phyloP scores from a whole-genome alignment of 2,329 filamentous ascomycete genomes.

The Epichloe coenophiala region DNA sequence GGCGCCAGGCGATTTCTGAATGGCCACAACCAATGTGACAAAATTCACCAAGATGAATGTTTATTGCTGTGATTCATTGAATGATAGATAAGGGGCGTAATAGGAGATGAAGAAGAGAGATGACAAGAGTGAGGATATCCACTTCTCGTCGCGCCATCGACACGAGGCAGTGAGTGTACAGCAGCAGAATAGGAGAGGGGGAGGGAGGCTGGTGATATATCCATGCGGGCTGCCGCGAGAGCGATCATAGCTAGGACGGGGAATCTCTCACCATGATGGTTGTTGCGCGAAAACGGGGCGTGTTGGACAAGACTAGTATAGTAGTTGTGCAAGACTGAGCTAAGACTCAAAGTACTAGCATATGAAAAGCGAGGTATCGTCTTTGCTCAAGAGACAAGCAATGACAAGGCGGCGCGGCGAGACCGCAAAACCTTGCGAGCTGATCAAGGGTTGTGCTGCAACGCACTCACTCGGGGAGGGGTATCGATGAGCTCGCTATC shows the following conservation, averaged over 20 bases:
- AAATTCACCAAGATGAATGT: background rate
- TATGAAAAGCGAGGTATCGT: slow-evolving; percentile 21
- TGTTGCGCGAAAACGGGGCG: slow-evolving; percentile 23
- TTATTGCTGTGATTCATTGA: background rate
- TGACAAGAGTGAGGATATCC: slow-evolving; percentile 10
- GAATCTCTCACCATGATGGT: slow-evolving; percentile 35
- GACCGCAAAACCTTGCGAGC: slow-evolving; percentile 5
- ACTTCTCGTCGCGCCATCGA: slow-evolving; percentile 1
- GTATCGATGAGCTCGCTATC: slow-evolving; percentile 17
- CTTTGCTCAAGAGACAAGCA: slow-evolving; percentile 21
- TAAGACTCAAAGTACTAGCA: slow-evolving; percentile 23
- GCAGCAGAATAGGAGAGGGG: slow-evolving; percentile 14
- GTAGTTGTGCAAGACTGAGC: slow-evolving; percentile 17
- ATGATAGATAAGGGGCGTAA: background rate
- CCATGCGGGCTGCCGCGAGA: slow-evolving; percentile 30
- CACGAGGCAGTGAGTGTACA: background rate
- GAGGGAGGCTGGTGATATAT: slow-evolving; percentile 27
- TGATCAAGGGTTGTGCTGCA: slow-evolving; percentile 9
- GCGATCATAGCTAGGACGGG: slow-evolving; percentile 18
- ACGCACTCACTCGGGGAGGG: slow-evolving; percentile 12
- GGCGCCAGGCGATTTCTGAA: background rate
- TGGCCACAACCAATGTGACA: background rate
- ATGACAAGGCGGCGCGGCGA: slow-evolving; percentile 14
- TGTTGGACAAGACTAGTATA: slow-evolving; percentile 18
- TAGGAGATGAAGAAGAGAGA: slow-evolving; percentile 2